A percentile compares a stretch with the other conserved stretches of the same genome.
Conservation (phyloP, 768 basidiomycete genomes). For the Clitopilus passeckerianus region DNA sequence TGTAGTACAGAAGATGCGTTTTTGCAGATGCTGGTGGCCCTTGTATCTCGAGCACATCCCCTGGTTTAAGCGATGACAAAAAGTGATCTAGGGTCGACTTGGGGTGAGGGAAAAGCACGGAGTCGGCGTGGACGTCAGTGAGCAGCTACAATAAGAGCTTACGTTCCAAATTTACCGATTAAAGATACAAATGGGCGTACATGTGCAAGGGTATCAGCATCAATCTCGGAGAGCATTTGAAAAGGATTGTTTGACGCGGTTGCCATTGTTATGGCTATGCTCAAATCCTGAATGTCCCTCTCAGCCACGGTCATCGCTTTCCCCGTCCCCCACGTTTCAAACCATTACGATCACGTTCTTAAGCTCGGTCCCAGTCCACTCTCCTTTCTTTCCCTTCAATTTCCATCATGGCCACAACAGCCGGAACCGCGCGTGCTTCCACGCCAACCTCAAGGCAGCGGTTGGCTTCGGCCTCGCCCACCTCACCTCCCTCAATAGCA, state of each 20-base stretch:
- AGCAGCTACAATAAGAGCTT: neutral
- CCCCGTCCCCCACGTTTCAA: neutral
- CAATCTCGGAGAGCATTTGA: constrained; percentile 27
- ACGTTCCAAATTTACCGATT: neutral
- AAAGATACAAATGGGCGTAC: constrained; percentile 3
- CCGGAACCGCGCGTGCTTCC: constrained; percentile 36
- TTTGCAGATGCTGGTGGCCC: constrained; percentile 75
- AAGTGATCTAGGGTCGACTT: constrained; percentile 14
- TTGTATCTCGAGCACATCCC: constrained; percentile 73
- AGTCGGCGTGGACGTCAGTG: constrained; percentile 16
- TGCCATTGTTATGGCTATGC: constrained; percentile 3
- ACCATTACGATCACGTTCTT: neutral
- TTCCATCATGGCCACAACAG: constrained; percentile 36
- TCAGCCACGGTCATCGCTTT: neutral
- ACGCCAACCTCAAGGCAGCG: constrained; percentile 38
- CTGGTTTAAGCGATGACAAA: constrained; percentile 24
- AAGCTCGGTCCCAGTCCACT: neutral
- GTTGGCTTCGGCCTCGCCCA: constrained; percentile 33
- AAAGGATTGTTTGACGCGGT: constrained; percentile 3
- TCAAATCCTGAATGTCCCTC: constrained; percentile 3
- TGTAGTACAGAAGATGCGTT: constrained; percentile 68
- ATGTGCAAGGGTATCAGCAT: constrained; percentile 33
- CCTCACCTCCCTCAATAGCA: constrained; percentile 40
- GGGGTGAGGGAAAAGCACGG: constrained; percentile 25
- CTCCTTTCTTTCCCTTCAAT: constrained; percentile 3